Base-by-base conservation (phyloP, 1,139 yeast species). In the Hyphopichia fennica region DNA sequence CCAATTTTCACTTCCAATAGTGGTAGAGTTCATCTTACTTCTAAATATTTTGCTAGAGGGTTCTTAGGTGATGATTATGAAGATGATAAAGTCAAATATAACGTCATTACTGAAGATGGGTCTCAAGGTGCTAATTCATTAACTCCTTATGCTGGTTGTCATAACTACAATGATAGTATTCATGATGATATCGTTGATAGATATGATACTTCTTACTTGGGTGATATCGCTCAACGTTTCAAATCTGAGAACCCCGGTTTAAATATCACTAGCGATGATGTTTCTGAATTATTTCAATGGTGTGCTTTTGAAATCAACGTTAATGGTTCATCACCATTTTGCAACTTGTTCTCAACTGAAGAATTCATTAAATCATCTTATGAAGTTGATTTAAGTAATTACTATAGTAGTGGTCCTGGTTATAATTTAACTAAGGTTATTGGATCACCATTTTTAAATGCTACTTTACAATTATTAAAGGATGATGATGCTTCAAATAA, bases 231-330 rank as follows among this genome's bases (percentile, higher is more conserved):
- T 29, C 43, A 34, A 10, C n/a, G 35, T 7, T 41, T 54, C 72
- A 42, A 67, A 66, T 44, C 42, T 39, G 8, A 63, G 65, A 42
- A 64, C 73, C 59, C 60, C 2, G 38, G 38, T 15, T 54, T 64
- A 35, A 56, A 63, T 35, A 45, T 69, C 38, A 67, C 73, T 7
- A 49, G 9, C n/a, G 37, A 46, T 15, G 82, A 80, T 45, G 67
- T 76, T 37, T 49, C 50, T 37, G 50, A 56, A 39, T 46, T 75
- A 48, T 57, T 68, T 45, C 52, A 58, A 32, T 59, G 72, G 61
- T 77, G 81, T 55, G 78, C 78, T 2, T 79, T 59, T 53, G 83
- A 76, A 51, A 55, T 77, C 46, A 72, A 73, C 47, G 73, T 68
- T 18, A 58, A 59, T 18, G 82, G 81, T 3, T 40, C 58, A 13